Conservation (phyloP, 345 rosid genomes). For the Pelargonium nanum region DNA sequence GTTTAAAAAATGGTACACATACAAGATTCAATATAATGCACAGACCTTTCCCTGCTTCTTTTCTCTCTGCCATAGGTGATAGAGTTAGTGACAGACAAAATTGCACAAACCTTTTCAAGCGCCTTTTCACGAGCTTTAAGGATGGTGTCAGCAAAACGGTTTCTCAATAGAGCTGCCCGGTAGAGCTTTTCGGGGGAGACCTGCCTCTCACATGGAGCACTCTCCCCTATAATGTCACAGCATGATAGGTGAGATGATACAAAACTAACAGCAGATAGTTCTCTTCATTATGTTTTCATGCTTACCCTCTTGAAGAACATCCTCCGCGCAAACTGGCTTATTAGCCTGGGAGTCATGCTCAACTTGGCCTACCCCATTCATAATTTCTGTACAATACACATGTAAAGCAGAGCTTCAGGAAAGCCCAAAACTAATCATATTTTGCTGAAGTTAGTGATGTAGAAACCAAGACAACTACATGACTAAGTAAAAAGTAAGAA, state of each 20-base stretch:
- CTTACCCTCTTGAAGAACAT: background rate
- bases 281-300: background rate
- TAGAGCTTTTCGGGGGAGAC: constrained; percentile 81
- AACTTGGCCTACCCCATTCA: background rate
- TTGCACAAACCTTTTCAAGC: constrained; percentile 82
- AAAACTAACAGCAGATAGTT: background rate
- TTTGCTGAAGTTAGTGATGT: no score
- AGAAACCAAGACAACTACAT: background rate
- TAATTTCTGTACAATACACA: background rate
- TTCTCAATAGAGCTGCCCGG: constrained; percentile 76
- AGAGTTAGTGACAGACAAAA: no score
- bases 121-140: constrained; percentile 81
- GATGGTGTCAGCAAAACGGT: constrained; percentile 84
- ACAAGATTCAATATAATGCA: no score
- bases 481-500: background rate
- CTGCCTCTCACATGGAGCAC: constrained; percentile 60
- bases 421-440: background rate
- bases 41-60: no score
- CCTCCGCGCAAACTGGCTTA: background rate
- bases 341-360: background rate
- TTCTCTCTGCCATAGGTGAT: no score
- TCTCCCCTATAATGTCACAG: background rate
- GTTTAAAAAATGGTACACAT: background rate
- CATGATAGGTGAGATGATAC: background rate
- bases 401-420: background rate